Evolutionary conservation across 106 monocot species (phyloP).

Genomic region (Dendrobium catenatum): DNA sequence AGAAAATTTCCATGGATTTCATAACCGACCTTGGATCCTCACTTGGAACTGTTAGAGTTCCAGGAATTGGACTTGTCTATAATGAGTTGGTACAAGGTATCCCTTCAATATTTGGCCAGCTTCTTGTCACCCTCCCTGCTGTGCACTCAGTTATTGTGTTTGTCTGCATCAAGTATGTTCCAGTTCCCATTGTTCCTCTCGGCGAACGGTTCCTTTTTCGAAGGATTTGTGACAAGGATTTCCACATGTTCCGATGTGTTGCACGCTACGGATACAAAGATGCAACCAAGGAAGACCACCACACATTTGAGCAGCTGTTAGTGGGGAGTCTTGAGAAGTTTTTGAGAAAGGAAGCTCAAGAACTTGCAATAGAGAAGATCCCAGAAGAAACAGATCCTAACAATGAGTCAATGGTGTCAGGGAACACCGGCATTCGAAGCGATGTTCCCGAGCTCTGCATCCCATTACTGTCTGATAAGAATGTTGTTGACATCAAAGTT

Average conservation of each 20-base stretch:
- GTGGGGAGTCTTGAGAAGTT: slow-evolving; percentile 78
- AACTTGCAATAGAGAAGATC: slow-evolving; percentile 48
- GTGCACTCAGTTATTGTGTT: slow-evolving; percentile 77
- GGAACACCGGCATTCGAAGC: slow-evolving; percentile 1
- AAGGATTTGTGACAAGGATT: slow-evolving; percentile 70
- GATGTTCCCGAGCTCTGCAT: slow-evolving; percentile 34
- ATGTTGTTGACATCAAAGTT: background rate
- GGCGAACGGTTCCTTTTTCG: slow-evolving; percentile 81
- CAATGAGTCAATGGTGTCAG: slow-evolving; percentile 19
- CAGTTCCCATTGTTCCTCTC: slow-evolving; percentile 60
- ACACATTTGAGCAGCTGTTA: slow-evolving; percentile 59
- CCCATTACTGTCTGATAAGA: slow-evolving; percentile 43
- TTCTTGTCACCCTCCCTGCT: slow-evolving; percentile 65
- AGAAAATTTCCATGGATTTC: slow-evolving; percentile 83
- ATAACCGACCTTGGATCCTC: slow-evolving; percentile 61
- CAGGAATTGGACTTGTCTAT: slow-evolving; percentile 80
- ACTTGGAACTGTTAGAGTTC: slow-evolving; percentile 67
- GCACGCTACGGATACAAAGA: slow-evolving; percentile 93
- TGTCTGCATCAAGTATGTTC: slow-evolving; percentile 84
- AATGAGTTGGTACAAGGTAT: slow-evolving; percentile 83
- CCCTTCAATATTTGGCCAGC: slow-evolving; percentile 69
- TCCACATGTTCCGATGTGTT: slow-evolving; percentile 85
- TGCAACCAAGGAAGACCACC: slow-evolving; percentile 62
- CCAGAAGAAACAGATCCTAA: slow-evolving; percentile 20
- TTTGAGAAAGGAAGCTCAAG: slow-evolving; percentile 63